phyloP scores from a whole-genome alignment of 116 monocot species.

The Trichopus zeylanicus region DNA sequence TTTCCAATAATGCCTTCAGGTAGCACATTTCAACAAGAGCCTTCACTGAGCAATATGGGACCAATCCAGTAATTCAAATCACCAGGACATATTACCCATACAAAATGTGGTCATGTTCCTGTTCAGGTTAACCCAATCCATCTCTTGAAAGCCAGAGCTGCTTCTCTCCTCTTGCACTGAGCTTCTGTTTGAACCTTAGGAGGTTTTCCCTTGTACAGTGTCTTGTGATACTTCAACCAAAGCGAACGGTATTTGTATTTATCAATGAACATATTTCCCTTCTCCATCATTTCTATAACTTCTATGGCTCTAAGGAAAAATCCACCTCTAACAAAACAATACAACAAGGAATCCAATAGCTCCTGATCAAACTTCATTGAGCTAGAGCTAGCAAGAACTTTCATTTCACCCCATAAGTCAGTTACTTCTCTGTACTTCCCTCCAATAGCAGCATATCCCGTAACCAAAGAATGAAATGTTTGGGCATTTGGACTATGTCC shows the following conservation, averaged over 20 bases:
- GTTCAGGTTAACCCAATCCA: conserved; percentile 59
- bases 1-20: no score
- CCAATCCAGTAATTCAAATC: no score
- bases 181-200: conserved; percentile 79
- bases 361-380: conserved; percentile 83
- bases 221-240: conserved; percentile 83
- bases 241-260: conserved; percentile 84
- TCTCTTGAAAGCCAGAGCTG: conserved; percentile 61
- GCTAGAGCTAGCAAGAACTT: conserved; percentile 33
- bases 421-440: conserved; percentile 85
- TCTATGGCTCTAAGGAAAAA: conserved; percentile 93
- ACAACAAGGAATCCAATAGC: conserved; percentile 78
- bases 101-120: no score
- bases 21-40: no score
- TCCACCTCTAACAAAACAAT: conserved; percentile 94
- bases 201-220: conserved; percentile 77
- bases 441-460: conserved; percentile 79
- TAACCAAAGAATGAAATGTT: conserved; percentile 88
- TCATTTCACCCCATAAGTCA: conserved; percentile 99
- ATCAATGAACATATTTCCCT: conserved; percentile 68
- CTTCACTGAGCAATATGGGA: no score
- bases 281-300: conserved; percentile 82
- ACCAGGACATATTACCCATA: no score
- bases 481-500: conserved; percentile 81
- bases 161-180: conserved; percentile 56